Percentiles rank a stretch among this genome's conserved stretches.
Evolutionary conservation across 2,329 filamentous ascomycete species (phyloP).

Genomic region (Aspergillus ochraceus): DNA sequence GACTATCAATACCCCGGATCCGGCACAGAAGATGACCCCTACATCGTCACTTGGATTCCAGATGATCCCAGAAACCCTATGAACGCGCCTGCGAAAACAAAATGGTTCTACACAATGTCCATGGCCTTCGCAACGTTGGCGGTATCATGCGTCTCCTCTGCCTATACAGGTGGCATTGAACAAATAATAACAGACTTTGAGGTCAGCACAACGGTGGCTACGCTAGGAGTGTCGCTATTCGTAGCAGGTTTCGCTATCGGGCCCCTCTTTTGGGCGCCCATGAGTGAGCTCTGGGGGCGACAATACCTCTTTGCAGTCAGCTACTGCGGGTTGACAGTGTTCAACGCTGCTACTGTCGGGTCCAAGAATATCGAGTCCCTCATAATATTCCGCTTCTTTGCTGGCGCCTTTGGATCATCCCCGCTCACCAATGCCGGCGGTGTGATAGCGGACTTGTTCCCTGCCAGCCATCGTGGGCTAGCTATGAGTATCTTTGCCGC

Average conservation of each 20-base stretch:
- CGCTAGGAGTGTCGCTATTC: constrained; percentile 23
- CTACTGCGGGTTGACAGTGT: constrained; percentile 49
- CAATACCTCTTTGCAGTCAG: constrained; percentile 22
- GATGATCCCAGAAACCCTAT: constrained; percentile 17
- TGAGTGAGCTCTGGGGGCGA: constrained; percentile 26
- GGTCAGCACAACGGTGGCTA: constrained; percentile 11
- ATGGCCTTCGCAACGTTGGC: constrained; percentile 12
- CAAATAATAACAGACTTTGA: constrained; percentile 12
- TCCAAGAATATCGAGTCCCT: constrained; percentile 49
- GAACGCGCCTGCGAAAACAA: neutral
- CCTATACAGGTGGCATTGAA: constrained; percentile 11
- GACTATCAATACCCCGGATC: constrained; percentile 12
- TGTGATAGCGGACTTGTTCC: constrained; percentile 60
- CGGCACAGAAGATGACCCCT: constrained; percentile 15
- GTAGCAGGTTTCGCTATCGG: constrained; percentile 41
- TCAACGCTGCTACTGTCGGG: constrained; percentile 59
- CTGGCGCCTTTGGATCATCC: constrained; percentile 59
- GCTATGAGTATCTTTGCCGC: constrained; percentile 65
- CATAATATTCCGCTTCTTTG: constrained; percentile 65
- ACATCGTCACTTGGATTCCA: constrained; percentile 14
- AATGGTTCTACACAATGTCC: constrained; percentile 11
- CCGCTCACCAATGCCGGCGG: constrained; percentile 61
- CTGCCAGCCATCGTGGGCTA: constrained; percentile 50
- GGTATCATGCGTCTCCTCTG: constrained; percentile 13
- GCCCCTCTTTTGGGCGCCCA: constrained; percentile 37